Evolutionary conservation across 768 basidiomycete genomes (phyloP).

Genomic region (Agaricus blazei): DNA sequence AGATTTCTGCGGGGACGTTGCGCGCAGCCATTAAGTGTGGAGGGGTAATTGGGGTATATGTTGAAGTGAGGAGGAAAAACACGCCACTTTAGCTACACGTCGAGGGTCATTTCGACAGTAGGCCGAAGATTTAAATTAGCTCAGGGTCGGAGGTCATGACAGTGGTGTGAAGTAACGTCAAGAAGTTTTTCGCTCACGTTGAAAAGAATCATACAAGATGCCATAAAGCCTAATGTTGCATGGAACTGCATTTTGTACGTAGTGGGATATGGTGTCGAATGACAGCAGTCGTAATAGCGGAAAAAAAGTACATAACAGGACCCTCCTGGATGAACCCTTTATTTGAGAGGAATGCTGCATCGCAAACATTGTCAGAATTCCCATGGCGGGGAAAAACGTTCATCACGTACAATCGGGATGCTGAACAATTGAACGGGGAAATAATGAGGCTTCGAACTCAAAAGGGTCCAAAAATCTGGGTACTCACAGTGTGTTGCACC

Average conservation of each 20-base stretch:
- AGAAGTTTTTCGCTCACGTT: neutral
- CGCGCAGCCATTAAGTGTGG: neutral
- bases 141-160: neutral
- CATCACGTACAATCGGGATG: conserved; percentile 69
- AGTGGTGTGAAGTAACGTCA: neutral
- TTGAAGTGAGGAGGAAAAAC: neutral
- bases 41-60: neutral
- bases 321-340: conserved; percentile 26
- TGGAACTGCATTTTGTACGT: conserved; percentile 9
- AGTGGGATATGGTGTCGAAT: conserved; percentile 1
- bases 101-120: too few relatives aligned
- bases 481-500: conserved; percentile 86
- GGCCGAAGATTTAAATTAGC: neutral
- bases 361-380: conserved; percentile 13
- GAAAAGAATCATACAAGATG: neutral
- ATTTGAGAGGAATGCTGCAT: conserved; percentile 91
- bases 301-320: conserved; percentile 5
- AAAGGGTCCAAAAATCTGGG: neutral
- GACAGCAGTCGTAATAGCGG: conserved; percentile 1
- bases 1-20: conserved; percentile 11
- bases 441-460: conserved; percentile 10
- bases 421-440: conserved; percentile 26
- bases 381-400: neutral
- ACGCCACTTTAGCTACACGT: too few relatives aligned
- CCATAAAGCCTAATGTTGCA: conserved; percentile 9